Base-by-base conservation (phyloP, 768 basidiomycete species). In the Udeniomyces megalosporus region DNA sequence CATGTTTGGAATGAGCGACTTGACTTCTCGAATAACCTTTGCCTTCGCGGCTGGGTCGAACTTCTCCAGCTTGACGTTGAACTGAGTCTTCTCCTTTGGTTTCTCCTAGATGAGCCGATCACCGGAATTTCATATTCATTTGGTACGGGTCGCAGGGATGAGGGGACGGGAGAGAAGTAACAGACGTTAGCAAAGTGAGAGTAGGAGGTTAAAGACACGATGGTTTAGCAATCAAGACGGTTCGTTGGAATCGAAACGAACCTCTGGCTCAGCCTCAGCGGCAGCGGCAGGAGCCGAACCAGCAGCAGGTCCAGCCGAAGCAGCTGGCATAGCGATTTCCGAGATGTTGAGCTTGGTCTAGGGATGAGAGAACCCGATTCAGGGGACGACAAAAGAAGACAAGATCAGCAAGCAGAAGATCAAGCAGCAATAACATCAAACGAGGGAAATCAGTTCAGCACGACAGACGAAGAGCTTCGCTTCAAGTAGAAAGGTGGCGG, bases 61-160 rank as follows among this genome's bases (percentile, higher is more conserved):
- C 51, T 89, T 89, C 72, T 93, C 89, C 46, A 99, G 80, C 75
- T 83, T 90, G 71, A 96, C 86, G 69, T 84, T 92, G 77, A 99
- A 99, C 35, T 92, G 80, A 20, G 91, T 95, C 83, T 97, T 97
- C 78, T 96, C 95, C 77, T 95, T 96, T 53, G 91, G 91, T 71
- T 92, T 95, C 74, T 90, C 89, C 84, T 89, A 50, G 8, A 45
- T 26, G 48, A 8, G 66, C 11, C 31, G 34, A n/a, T 42, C 10
- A 42, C 38, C 10, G 8, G 10, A 42, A 48, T 4, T n/a, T 29
- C 22, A 24, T 15, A 28, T 8, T 17, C 8, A 42, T 8, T 42
- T 8, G 38, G 38, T 17, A 42, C 38, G 28, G 26, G 17, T 52
- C 22, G 28, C 31, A n/a, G 22, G 48, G 7, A 50, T 50, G 6